Conservation (phyloP, 352 stramenopile species). For the Pythium periplocum region DNA sequence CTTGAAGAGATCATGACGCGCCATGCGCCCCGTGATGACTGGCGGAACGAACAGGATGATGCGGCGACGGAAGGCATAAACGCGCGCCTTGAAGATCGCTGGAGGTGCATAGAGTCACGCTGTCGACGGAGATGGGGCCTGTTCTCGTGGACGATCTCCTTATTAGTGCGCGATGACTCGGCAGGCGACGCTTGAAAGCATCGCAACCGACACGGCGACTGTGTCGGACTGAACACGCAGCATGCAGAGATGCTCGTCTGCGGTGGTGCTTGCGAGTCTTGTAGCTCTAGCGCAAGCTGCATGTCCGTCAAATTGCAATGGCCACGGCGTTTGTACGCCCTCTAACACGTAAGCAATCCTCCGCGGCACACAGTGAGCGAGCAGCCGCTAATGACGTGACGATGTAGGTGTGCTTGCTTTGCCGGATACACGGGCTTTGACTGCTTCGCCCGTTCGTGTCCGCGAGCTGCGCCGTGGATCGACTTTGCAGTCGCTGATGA, state of each 20-base stretch:
- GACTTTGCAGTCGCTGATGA: conserved; percentile 44
- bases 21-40: no score
- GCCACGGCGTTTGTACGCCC: conserved; percentile 45
- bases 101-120: no score
- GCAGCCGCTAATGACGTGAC: background rate
- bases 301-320: conserved; percentile 64
- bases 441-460: conserved; percentile 76
- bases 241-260: background rate
- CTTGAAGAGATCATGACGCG: no score
- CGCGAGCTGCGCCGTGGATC: conserved; percentile 54
- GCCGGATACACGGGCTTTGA: conserved; percentile 84
- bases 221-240: no score
- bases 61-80: no score
- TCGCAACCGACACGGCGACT: no score
- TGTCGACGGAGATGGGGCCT: no score
- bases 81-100: no score
- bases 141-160: no score
- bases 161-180: no score
- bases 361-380: background rate
- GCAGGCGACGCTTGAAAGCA: no score
- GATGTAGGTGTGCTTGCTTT: conserved; percentile 68
- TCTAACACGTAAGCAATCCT: conserved; percentile 41
- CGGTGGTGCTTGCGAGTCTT: background rate
- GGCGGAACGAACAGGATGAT: no score
- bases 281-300: conserved; percentile 7